Conservation (phyloP, 2,329 filamentous ascomycete genomes). For the Aspergillus vadensis region DNA sequence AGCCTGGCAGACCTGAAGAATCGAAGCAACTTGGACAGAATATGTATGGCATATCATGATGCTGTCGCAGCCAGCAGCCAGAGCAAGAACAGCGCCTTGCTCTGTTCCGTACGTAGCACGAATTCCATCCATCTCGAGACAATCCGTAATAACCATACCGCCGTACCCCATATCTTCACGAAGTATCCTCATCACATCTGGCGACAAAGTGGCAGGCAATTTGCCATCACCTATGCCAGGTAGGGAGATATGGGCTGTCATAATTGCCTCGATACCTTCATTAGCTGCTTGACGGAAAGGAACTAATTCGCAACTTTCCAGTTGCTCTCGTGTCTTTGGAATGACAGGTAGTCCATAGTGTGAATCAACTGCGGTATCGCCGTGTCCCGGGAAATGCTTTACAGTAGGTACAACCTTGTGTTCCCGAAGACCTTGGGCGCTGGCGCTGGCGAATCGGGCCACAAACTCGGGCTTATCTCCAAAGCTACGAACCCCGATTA, state of each 20-base stretch:
- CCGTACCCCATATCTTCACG: slow-evolving; percentile 48
- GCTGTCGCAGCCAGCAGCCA: slow-evolving; percentile 49
- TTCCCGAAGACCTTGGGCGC: slow-evolving; percentile 41
- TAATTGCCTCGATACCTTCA: slow-evolving; percentile 47
- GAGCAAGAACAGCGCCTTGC: slow-evolving; percentile 43
- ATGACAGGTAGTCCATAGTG: slow-evolving; percentile 48
- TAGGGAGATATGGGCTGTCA: slow-evolving; percentile 50
- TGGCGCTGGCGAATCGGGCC: slow-evolving; percentile 44
- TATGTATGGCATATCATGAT: slow-evolving; percentile 51
- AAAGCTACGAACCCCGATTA: slow-evolving; percentile 48
- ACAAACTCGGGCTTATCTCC: slow-evolving; percentile 47
- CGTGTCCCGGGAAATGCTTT: slow-evolving; percentile 52
- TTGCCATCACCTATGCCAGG: slow-evolving; percentile 36
- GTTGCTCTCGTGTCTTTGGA: slow-evolving; percentile 37
- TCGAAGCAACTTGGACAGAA: slow-evolving; percentile 43
- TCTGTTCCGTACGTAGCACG: slow-evolving; percentile 45
- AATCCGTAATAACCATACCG: slow-evolving; percentile 49
- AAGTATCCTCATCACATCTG: slow-evolving; percentile 40
- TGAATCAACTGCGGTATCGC: slow-evolving; percentile 48
- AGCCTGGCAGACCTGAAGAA: slow-evolving; percentile 42
- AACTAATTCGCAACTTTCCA: slow-evolving; percentile 46
- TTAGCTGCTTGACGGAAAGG: slow-evolving; percentile 47
- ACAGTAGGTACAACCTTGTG: slow-evolving; percentile 45
- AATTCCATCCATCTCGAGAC: slow-evolving; percentile 50
- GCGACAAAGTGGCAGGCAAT: slow-evolving; percentile 46